Evolutionary conservation across 805 yeast species (phyloP).

Genomic region (Peterozyma toletana): DNA sequence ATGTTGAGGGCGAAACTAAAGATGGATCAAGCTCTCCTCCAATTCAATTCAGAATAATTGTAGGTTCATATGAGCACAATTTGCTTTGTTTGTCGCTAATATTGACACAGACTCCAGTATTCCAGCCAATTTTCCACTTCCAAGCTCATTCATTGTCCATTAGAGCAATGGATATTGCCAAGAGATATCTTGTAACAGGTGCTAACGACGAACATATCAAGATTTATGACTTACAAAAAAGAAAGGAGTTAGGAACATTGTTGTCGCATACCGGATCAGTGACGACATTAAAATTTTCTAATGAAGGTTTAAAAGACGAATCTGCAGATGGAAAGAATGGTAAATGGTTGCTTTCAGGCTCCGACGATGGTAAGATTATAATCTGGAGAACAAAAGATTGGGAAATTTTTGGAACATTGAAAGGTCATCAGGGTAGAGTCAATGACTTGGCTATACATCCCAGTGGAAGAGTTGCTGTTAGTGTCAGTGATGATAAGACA

Average conservation of each 20-base stretch:
- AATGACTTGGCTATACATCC: constrained; percentile 88
- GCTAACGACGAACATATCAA: constrained; percentile 94
- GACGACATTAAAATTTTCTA: constrained; percentile 66
- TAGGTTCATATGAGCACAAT: constrained; percentile 95
- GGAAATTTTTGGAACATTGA: constrained; percentile 84
- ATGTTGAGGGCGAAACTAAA: no score
- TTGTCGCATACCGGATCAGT: constrained; percentile 87
- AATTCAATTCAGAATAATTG: constrained; percentile 66
- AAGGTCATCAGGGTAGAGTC: constrained; percentile 82
- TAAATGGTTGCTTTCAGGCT: constrained; percentile 86
- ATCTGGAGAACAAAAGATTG: constrained; percentile 97
- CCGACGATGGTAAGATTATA: constrained; percentile 83
- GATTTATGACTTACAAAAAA: constrained; percentile 86
- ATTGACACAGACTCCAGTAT: constrained; percentile 53
- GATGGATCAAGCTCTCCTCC: neutral
- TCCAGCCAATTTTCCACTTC: constrained; percentile 92
- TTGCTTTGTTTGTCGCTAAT: constrained; percentile 74
- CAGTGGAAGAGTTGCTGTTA: constrained; percentile 80
- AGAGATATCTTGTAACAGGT: constrained; percentile 85
- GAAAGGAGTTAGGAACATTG: constrained; percentile 89
- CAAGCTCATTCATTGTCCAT: constrained; percentile 90
- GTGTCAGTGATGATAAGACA: constrained; percentile 81
- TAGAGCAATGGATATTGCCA: constrained; percentile 75
- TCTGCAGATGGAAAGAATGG: constrained; percentile 35
- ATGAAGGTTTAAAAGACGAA: constrained; percentile 26